Percentiles rank a stretch among this genome's conserved stretches.
These are phyloP conservation scores for Wickerhamiella australiensis DNA, from an alignment of 805 yeast species.

Conservation along the genomic window DNA sequence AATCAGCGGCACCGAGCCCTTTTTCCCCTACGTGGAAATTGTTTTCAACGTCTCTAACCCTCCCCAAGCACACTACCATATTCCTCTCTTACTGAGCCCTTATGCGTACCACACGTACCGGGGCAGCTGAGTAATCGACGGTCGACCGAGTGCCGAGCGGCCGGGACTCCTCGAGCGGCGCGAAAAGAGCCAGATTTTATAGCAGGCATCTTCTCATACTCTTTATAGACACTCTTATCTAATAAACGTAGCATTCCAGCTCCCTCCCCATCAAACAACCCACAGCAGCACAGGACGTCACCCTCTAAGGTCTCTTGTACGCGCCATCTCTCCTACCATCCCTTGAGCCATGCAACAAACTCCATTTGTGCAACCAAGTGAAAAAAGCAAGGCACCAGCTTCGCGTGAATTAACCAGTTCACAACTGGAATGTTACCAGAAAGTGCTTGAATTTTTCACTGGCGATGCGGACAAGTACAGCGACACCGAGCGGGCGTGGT, in stretches of 20 bases:
- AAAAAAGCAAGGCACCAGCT: constrained; percentile 40
- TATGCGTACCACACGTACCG: constrained; percentile 86
- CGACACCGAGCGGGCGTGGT: constrained; percentile 72
- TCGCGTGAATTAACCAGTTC: constrained; percentile 37
- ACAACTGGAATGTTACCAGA: constrained; percentile 48
- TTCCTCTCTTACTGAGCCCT: constrained; percentile 73
- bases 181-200: background rate
- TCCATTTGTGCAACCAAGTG: constrained; percentile 51
- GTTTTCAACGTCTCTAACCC: constrained; percentile 53
- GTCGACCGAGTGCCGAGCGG: background rate
- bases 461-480: constrained; percentile 31
- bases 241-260: no score
- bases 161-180: no score
- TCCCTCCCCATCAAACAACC: no score
- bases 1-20: constrained; percentile 26
- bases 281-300: background rate
- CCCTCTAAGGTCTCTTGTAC: background rate
- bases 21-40: constrained; percentile 83
- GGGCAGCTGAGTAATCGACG: constrained; percentile 41
- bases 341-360: constrained; percentile 2
- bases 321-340: background rate
- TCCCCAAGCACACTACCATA: constrained; percentile 74
- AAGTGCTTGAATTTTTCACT: constrained; percentile 50
- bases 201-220: no score
- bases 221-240: no score